These are phyloP conservation scores for Danielozyma ontarioensis DNA, from an alignment of 805 yeast genomes.

Conservation along the genomic window DNA sequence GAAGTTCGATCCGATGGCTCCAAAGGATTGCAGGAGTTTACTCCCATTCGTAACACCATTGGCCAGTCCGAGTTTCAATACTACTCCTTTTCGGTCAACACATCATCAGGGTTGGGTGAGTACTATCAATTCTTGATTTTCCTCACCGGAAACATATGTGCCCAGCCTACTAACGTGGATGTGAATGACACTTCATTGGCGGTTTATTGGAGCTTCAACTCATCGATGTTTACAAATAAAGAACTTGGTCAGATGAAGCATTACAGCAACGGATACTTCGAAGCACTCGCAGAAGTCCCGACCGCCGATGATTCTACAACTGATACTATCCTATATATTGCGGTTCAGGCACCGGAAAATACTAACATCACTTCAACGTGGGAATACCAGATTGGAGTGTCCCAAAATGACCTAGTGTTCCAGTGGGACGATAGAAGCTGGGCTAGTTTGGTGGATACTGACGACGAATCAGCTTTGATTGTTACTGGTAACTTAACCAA, in stretches of 20 bases:
- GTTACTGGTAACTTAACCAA: conserved; percentile 50
- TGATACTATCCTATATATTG: conserved; percentile 24
- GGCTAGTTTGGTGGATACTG: conserved; percentile 63
- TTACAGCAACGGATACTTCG: conserved; percentile 33
- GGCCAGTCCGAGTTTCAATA: conserved; percentile 34
- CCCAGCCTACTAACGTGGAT: conserved; percentile 21
- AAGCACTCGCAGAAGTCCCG: conserved; percentile 34
- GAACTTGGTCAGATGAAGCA: conserved; percentile 23
- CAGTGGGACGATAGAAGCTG: conserved; percentile 63
- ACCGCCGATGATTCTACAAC: conserved; percentile 6
- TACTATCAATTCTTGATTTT: conserved; percentile 44
- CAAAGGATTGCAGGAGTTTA: conserved; percentile 30
- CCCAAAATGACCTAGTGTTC: conserved; percentile 56
- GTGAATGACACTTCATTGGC: conserved; percentile 23
- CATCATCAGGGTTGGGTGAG: conserved; percentile 40
- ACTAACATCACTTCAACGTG: conserved; percentile 37
- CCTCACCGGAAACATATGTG: conserved; percentile 48
- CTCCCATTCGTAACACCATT: conserved; percentile 32
- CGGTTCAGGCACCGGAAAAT: conserved; percentile 37
- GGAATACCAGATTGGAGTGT: conserved; percentile 63
- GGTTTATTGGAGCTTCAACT: conserved; percentile 36
- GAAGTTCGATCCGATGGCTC: no score
- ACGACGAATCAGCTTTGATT: conserved; percentile 60
- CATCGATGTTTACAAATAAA: conserved; percentile 24
- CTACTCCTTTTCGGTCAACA: conserved; percentile 41